A percentile compares a stretch with the other conserved stretches of the same genome.
phyloP scores from a whole-genome alignment of 495 filamentous ascomycete genomes.

The Melanomma pulvis-pyrius region DNA sequence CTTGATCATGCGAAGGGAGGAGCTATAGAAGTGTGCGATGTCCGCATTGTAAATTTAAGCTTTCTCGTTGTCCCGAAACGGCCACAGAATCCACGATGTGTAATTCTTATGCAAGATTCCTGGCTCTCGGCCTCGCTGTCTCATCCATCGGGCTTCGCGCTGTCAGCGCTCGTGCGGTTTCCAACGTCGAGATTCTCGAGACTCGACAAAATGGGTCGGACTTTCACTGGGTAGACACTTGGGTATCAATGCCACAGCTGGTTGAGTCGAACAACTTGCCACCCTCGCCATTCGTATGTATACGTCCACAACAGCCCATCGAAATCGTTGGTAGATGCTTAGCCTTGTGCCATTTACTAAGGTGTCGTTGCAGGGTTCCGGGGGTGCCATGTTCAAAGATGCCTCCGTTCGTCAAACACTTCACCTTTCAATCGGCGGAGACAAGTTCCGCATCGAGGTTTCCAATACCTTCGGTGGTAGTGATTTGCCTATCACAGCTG shows the following conservation, averaged over 20 bases:
- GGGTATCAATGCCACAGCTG: slow-evolving; percentile 68
- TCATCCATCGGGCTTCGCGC: too few species aligned
- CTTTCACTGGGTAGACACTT: slow-evolving; percentile 65
- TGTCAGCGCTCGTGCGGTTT: too few species aligned
- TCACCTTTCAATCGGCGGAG: slow-evolving; percentile 57
- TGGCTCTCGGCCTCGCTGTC: too few species aligned
- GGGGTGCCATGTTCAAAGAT: slow-evolving; percentile 48
- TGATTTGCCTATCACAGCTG: slow-evolving; percentile 62
- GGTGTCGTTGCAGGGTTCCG: neutral
- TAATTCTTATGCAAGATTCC: too few species aligned
- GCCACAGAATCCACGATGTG: too few species aligned
- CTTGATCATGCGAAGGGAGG: too few species aligned
- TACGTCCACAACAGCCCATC: neutral
- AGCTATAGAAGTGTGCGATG: too few species aligned
- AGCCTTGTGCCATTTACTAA: neutral
- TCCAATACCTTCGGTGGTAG: slow-evolving; percentile 68
- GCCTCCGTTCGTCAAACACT: slow-evolving; percentile 70
- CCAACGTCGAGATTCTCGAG: slow-evolving; percentile 3
- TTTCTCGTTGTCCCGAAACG: too few species aligned
- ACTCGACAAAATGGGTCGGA: neutral
- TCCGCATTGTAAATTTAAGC: too few species aligned
- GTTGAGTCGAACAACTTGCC: slow-evolving; percentile 65
- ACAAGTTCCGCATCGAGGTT: slow-evolving; percentile 62
- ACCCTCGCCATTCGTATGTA: slow-evolving; percentile 60
- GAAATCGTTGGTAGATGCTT: neutral